These are phyloP conservation scores for Nicotiana tabacum DNA, from an alignment of 257 asterid species.

Conservation along the genomic window DNA sequence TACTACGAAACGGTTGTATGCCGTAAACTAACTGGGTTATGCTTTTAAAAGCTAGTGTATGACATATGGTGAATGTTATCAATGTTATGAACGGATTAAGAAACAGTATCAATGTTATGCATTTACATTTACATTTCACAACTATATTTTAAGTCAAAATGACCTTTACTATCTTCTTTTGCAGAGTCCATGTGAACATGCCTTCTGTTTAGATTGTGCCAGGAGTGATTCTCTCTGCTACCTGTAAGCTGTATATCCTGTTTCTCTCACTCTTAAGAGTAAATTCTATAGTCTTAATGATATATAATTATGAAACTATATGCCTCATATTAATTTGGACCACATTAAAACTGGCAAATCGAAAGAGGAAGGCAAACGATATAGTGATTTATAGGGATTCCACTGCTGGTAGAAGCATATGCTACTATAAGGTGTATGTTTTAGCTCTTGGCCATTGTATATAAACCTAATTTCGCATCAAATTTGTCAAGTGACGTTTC, in stretches of 20 bases:
- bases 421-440: not conserved
- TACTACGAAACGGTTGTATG: not conserved
- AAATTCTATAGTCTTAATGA: not conserved
- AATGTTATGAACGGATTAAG: not conserved
- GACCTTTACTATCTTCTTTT: slow-evolving; percentile 20
- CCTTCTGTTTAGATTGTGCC: slow-evolving; percentile 93
- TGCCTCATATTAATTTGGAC: not conserved
- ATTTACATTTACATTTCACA: not conserved
- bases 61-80: not conserved
- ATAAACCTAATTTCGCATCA: not conserved
- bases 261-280: not conserved
- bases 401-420: not conserved
- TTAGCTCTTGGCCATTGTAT: not conserved
- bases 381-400: not conserved
- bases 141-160: not conserved
- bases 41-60: not conserved
- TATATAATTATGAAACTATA: not conserved
- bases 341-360: not conserved
- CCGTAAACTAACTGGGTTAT: not conserved
- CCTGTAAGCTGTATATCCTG: slow-evolving; percentile 56
- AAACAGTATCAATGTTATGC: not conserved
- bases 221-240: slow-evolving; percentile 89
- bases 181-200: slow-evolving; percentile 99
- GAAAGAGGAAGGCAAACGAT: not conserved
- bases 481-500: not conserved